These are phyloP conservation scores for Vinca major DNA, from an alignment of 305 asterid species.

Conservation along the genomic window DNA sequence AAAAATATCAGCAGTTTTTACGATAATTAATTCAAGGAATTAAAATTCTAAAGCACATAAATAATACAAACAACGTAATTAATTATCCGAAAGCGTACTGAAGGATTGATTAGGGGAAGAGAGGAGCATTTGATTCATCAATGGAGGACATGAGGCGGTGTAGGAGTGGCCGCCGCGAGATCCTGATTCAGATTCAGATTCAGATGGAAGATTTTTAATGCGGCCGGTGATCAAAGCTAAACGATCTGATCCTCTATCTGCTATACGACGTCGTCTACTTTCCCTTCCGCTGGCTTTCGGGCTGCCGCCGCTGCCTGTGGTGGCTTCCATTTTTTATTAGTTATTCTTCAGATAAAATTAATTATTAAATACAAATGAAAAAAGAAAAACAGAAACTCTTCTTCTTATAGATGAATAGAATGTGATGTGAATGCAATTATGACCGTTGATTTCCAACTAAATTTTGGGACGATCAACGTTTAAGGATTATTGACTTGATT, in stretches of 20 bases:
- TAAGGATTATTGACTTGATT: no score
- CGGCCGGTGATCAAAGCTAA: conserved; percentile 79
- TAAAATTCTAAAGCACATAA: not conserved
- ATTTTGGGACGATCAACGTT: no score
- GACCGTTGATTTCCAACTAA: no score
- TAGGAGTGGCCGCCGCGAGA: conserved; percentile 23
- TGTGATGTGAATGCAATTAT: no score
- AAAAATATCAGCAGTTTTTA: not conserved
- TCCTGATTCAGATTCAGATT: conserved; percentile 14
- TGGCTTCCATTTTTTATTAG: not conserved
- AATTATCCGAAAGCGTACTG: conserved; percentile 1
- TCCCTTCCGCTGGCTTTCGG: conserved; percentile 32
- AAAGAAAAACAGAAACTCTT: not conserved
- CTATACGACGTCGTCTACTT: conserved; percentile 69
- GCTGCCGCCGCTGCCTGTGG: conserved; percentile 20
- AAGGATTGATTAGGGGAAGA: conserved; percentile 14
- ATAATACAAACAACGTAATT: not conserved
- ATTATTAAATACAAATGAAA: not conserved
- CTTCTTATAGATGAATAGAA: no score
- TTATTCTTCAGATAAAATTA: not conserved
- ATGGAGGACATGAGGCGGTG: conserved; percentile 28
- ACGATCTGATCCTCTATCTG: conserved; percentile 68
- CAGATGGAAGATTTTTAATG: conserved; percentile 41
- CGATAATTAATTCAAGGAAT: not conserved
- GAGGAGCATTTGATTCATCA: conserved; percentile 13